phyloP scores from a whole-genome alignment of 192 early-diverging fungal species.

The Coemansia sp. region DNA sequence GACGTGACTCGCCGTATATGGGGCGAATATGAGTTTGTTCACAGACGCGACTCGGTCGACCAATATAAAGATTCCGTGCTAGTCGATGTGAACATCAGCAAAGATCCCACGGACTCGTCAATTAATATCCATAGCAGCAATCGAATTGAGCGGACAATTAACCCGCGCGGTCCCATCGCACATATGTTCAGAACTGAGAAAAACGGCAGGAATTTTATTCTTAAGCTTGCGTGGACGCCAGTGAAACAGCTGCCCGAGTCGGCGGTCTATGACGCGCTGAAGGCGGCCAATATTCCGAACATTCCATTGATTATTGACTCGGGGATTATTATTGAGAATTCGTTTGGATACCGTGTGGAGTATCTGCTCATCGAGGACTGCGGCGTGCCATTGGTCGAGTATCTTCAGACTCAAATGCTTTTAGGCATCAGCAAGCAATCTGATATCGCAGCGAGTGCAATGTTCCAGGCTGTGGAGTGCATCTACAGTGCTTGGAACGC shows the following conservation, averaged over 20 bases:
- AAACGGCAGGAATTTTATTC: background rate
- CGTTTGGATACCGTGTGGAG: background rate
- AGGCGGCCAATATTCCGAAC: background rate
- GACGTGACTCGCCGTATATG: too few species aligned
- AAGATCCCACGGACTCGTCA: too few species aligned
- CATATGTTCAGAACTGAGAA: background rate
- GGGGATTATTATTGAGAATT: background rate
- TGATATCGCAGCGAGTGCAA: background rate
- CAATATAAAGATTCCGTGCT: too few species aligned
- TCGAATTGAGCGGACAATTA: too few species aligned
- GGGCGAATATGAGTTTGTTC: too few species aligned
- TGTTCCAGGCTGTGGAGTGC: background rate
- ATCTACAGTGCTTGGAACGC: background rate
- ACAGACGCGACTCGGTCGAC: too few species aligned
- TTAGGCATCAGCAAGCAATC: background rate
- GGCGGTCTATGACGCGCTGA: slow-evolving; percentile 1
- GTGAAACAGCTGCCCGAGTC: background rate
- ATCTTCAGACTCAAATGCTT: background rate
- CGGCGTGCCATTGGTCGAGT: background rate
- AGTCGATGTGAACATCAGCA: too few species aligned
- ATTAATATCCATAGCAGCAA: too few species aligned
- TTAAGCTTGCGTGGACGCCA: background rate
- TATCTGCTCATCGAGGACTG: background rate
- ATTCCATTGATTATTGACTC: background rate
- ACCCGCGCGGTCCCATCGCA: background rate